A percentile compares a stretch with the other conserved stretches of the same genome.
Conservation (phyloP, 106 monocot species). For the Phalaenopsis equestris region DNA sequence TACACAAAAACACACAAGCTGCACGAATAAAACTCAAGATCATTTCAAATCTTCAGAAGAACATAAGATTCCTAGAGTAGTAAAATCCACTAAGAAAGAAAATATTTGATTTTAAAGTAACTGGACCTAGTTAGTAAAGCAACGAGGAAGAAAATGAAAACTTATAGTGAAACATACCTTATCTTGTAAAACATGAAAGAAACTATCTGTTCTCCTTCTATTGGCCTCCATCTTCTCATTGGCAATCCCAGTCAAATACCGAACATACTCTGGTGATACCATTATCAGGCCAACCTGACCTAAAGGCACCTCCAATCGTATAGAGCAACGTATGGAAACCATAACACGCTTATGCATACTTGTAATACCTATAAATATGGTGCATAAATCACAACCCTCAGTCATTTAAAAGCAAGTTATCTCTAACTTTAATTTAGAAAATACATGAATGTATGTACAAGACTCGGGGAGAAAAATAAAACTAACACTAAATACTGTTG, state of each 20-base stretch:
- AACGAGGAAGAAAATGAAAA: background rate
- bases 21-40: background rate
- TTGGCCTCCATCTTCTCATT: slow-evolving; percentile 91
- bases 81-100: background rate
- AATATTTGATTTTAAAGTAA: background rate
- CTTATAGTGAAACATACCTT: slow-evolving; percentile 23
- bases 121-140: background rate
- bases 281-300: slow-evolving; percentile 43
- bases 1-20: background rate
- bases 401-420: background rate
- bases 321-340: slow-evolving; percentile 80
- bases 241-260: slow-evolving; percentile 67
- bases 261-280: slow-evolving; percentile 67
- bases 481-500: background rate
- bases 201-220: slow-evolving; percentile 58
- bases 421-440: background rate
- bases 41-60: background rate
- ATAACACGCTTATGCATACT: slow-evolving; percentile 61
- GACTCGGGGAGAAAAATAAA: background rate
- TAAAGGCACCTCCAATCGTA: slow-evolving; percentile 88
- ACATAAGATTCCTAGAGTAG: background rate
- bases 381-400: background rate
- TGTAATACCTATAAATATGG: slow-evolving; percentile 54
- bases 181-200: slow-evolving; percentile 33
- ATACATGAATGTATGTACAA: background rate